These are phyloP conservation scores for Calonectria fujianensis DNA, from an alignment of 2,329 filamentous ascomycete species.

Conservation along the genomic window DNA sequence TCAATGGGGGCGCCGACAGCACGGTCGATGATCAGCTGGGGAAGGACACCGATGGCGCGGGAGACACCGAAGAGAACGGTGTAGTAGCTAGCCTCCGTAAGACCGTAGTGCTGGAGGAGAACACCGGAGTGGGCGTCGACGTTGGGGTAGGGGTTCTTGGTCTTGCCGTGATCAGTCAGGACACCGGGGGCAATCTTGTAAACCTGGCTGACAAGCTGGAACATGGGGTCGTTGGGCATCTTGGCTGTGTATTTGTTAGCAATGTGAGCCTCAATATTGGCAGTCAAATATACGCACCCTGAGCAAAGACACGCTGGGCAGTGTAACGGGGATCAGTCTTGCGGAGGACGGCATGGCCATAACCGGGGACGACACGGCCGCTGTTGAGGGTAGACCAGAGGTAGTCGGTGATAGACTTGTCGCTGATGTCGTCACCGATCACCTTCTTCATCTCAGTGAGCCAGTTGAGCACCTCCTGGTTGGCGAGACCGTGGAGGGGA, in stretches of 20 bases:
- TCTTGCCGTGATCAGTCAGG: slow-evolving; percentile 99
- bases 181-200: slow-evolving; percentile 99
- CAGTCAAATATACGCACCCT: slow-evolving; percentile 64
- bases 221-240: slow-evolving; percentile 98
- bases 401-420: slow-evolving; percentile 98
- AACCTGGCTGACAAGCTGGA: slow-evolving; percentile 99
- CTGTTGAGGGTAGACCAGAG: slow-evolving; percentile 97
- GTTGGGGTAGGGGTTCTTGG: slow-evolving; percentile 99
- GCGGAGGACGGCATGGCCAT: slow-evolving; percentile 98
- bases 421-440: slow-evolving; percentile 94
- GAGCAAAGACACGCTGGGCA: slow-evolving; percentile 97
- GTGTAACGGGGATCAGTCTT: slow-evolving; percentile 99
- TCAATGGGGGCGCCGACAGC: slow-evolving; percentile 97
- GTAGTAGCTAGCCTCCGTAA: slow-evolving; percentile 99
- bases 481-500: slow-evolving; percentile 98
- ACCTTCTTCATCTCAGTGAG: slow-evolving; percentile 98
- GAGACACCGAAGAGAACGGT: slow-evolving; percentile 99
- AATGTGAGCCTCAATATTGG: background rate
- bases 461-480: slow-evolving; percentile 99
- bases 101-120: slow-evolving; percentile 98
- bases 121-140: slow-evolving; percentile 99
- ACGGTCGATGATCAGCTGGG: slow-evolving; percentile 99
- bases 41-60: slow-evolving; percentile 97
- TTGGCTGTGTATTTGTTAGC: slow-evolving; percentile 73
- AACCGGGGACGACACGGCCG: slow-evolving; percentile 97